phyloP scores from a whole-genome alignment of 495 filamentous ascomycete genomes.

The Trypethelium eluteriae region DNA sequence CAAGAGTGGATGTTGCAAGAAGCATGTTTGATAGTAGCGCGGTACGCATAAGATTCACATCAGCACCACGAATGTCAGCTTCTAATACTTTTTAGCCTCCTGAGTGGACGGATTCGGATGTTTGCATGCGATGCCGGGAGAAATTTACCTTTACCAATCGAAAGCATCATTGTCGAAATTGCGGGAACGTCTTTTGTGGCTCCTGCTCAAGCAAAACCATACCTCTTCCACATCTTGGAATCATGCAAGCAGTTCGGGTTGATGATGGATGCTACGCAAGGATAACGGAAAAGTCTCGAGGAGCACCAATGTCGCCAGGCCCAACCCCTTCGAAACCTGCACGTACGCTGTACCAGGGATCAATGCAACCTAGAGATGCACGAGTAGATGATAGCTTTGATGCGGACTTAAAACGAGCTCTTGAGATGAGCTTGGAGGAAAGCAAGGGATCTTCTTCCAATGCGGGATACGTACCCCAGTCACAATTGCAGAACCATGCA shows the following conservation, averaged over 20 bases:
- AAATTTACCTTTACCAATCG: slow-evolving; percentile 95
- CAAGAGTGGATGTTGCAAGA: slow-evolving; percentile 74
- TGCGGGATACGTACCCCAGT: slow-evolving; percentile 61
- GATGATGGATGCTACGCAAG: slow-evolving; percentile 93
- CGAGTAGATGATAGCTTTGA: slow-evolving; percentile 84
- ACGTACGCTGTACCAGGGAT: slow-evolving; percentile 47
- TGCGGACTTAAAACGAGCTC: slow-evolving; percentile 82
- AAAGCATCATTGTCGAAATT: slow-evolving; percentile 97
- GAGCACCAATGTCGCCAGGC: slow-evolving; percentile 36
- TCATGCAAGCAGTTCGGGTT: slow-evolving; percentile 84
- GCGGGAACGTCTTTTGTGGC: slow-evolving; percentile 91
- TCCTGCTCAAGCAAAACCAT: slow-evolving; percentile 85
- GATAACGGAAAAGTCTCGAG: slow-evolving; percentile 64
- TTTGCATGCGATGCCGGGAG: slow-evolving; percentile 96
- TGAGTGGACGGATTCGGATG: slow-evolving; percentile 96
- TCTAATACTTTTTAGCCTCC: slow-evolving; percentile 58
- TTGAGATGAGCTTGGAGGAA: slow-evolving; percentile 96
- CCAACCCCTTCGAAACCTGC: slow-evolving; percentile 40
- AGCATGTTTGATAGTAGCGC: slow-evolving; percentile 96
- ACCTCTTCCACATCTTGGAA: slow-evolving; percentile 85
- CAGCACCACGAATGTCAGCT: neutral
- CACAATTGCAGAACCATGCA: slow-evolving; percentile 36
- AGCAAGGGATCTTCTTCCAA: slow-evolving; percentile 60
- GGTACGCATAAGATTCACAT: slow-evolving; percentile 48
- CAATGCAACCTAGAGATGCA: slow-evolving; percentile 85